These are phyloP conservation scores for Salix udensis DNA, from an alignment of 345 rosid species.

Conservation along the genomic window DNA sequence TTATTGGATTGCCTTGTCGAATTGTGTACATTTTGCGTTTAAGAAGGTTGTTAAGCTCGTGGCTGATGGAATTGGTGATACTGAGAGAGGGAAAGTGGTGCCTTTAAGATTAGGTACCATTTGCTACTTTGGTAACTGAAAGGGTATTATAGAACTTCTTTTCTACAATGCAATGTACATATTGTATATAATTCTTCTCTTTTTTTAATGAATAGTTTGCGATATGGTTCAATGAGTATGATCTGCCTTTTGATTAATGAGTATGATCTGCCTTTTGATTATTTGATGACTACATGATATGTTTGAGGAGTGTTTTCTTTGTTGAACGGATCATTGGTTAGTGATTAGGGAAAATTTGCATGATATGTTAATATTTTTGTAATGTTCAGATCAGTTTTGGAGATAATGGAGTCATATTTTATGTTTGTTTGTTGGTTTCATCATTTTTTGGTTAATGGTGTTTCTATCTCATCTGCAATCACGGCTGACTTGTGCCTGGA, in stretches of 20 bases:
- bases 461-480: neutral
- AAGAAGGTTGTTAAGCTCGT: conserved; percentile 58
- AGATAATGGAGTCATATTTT: neutral
- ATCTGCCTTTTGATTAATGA: neutral
- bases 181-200: conserved; percentile 2
- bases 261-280: neutral
- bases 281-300: neutral
- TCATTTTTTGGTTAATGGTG: neutral
- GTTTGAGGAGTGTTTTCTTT: neutral
- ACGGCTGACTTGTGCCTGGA: neutral
- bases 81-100: conserved; percentile 55
- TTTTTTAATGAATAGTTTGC: neutral
- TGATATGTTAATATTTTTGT: neutral
- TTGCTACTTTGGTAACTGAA: conserved; percentile 33
- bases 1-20: conserved; percentile 84
- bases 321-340: neutral
- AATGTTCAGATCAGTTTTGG: neutral
- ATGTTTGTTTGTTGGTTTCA: neutral
- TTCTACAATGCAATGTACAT: conserved; percentile 8
- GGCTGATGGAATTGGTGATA: conserved; percentile 28
- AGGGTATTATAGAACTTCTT: neutral
- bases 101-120: conserved; percentile 46
- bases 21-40: conserved; percentile 79
- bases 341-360: neutral
- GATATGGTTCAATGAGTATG: neutral